phyloP scores from a whole-genome alignment of 163 green algal species.

The Prototheca cutis region DNA sequence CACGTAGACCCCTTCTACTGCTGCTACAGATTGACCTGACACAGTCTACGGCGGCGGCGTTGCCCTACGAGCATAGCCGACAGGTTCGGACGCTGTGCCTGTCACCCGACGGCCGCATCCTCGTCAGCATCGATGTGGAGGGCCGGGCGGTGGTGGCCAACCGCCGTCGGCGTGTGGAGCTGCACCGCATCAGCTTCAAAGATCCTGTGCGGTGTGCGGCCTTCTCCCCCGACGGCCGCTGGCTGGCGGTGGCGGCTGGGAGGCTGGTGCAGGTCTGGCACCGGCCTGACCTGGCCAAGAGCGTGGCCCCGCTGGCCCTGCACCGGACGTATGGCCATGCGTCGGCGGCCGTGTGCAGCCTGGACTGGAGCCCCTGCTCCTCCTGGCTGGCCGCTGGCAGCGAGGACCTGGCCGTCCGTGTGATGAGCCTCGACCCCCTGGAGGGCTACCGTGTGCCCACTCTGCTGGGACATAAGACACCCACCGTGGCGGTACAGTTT shows the following conservation, averaged over 20 bases:
- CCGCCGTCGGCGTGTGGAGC: conserved; percentile 50
- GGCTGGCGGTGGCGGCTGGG: conserved; percentile 75
- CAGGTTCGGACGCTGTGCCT: conserved; percentile 68
- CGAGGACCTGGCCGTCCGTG: conserved; percentile 68
- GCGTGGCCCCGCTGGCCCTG: conserved; percentile 79
- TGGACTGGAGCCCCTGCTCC: conserved; percentile 77
- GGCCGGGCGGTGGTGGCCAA: conserved; percentile 72
- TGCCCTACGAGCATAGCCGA: conserved; percentile 72
- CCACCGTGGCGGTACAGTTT: conserved; percentile 59
- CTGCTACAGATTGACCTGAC: conserved; percentile 61
- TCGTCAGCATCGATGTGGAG: conserved; percentile 79
- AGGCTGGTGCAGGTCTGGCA: conserved; percentile 89
- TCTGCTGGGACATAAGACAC: conserved; percentile 55
- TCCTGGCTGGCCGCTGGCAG: conserved; percentile 69
- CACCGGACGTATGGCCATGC: conserved; percentile 78
- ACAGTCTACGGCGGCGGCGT: conserved; percentile 58
- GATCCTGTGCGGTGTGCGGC: conserved; percentile 56
- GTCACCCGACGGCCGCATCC: conserved; percentile 67
- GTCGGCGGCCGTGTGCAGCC: conserved; percentile 64
- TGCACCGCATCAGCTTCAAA: conserved; percentile 92
- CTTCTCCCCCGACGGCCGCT: conserved; percentile 84
- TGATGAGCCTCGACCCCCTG: conserved; percentile 76
- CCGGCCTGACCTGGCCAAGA: conserved; percentile 65
- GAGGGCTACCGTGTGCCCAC: conserved; percentile 63
- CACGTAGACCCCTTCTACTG: not conserved